Evolutionary conservation across 106 monocot genomes (phyloP), one percentile per base, ranked within the genome.

Genomic region (Apostasia ramifera): DNA sequence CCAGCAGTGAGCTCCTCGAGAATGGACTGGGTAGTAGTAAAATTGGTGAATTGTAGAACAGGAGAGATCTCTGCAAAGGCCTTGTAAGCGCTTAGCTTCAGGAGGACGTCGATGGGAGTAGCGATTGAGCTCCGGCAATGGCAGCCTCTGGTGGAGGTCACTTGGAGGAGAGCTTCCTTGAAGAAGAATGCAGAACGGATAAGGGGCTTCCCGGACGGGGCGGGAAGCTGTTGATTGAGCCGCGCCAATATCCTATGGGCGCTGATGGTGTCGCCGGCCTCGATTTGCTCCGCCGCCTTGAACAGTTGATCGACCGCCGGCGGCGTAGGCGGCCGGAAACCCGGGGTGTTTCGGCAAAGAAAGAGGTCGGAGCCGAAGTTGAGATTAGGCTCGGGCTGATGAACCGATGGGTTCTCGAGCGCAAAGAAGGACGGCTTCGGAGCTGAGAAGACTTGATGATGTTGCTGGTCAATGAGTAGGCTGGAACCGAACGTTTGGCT

Each of bases 161-260:
- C 72, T 26, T 26, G 26, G 6, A 60, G 73, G 44, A 95, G 91
- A 4, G 88, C 91, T 73, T 95, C 91, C 81, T 86, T 91, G 81
- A 87, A 85, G 78, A 89, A 89, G 77, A 87, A 92, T 72, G 92
- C 84, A 2, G 92, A 76, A 12, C 97, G 83, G 51, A 85, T 9
- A 44, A 85, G 70, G 51, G 97, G 97, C 74, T 92, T 88, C 74
- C 97, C 97, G 15, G 66, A 6, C 39, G 80, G 79, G 51, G 82
- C 81, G 55, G 83, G 85, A 74, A 92, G 86, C 71, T 80, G 83
- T 39, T 93, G 97, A 98, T 98, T 98, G 97, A 98, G 97, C 97
- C 97, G 97, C 92, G 97, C 92, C 97, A 97, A 98, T 98, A 98
- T 98, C 97, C 69, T 90, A 66, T 75, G 82, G 77, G 97, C 90